These are phyloP conservation scores for Nyssa sinensis DNA, from an alignment of 148 eudicot genomes.

Conservation along the genomic window DNA sequence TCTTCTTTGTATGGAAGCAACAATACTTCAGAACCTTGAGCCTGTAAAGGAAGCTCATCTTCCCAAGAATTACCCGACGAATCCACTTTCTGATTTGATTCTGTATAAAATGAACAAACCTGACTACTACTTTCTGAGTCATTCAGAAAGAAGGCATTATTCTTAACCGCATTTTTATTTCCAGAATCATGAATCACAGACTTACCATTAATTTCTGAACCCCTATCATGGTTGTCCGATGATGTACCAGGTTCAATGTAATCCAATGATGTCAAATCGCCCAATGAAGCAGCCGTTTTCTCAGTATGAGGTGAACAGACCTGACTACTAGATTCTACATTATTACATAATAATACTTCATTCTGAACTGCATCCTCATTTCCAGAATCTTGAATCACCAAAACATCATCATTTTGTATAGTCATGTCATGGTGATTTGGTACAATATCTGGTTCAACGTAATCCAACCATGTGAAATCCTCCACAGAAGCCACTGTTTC, in stretches of 20 bases:
- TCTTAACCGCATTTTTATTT: conserved; percentile 23
- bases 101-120: conserved; percentile 12
- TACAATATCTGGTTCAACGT: conserved; percentile 27
- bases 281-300: no score
- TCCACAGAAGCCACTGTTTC: conserved; percentile 1
- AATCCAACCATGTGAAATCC: conserved; percentile 34
- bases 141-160: conserved; percentile 16
- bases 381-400: conserved; percentile 24
- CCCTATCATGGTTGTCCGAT: no score
- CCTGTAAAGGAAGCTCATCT: conserved; percentile 43
- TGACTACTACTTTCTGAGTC: conserved; percentile 21
- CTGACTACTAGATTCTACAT: no score
- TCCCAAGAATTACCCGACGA: conserved; percentile 35
- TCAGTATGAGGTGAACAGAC: no score
- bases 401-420: conserved; percentile 18
- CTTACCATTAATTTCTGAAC: no score
- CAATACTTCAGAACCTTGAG: conserved; percentile 49
- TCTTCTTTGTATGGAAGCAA: conserved; percentile 65
- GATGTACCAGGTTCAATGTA: no score
- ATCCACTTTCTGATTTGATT: conserved; percentile 24
- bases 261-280: no score
- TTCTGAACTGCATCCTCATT: conserved; percentile 24
- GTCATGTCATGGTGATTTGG: conserved; percentile 26
- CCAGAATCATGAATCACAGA: conserved; percentile 25
- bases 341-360: no score